A percentile compares a stretch with the other conserved stretches of the same genome.
phyloP scores from a whole-genome alignment of 345 rosid species.

The Eucalyptus microcorys region DNA sequence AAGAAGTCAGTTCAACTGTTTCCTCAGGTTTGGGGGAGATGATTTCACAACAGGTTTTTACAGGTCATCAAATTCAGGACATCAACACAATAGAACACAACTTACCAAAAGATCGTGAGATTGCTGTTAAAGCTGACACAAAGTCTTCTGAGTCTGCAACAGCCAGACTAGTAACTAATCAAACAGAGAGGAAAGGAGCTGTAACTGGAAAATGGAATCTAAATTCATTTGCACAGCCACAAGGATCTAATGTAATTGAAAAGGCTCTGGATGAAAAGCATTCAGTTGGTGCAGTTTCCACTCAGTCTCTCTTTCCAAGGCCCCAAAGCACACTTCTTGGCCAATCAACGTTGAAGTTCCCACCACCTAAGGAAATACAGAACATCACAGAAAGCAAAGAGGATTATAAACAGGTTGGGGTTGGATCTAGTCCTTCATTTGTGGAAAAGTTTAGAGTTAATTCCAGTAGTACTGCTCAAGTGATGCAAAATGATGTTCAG shows the following conservation, averaged over 20 bases:
- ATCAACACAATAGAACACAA: conserved; percentile 1
- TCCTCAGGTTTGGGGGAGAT: conserved; percentile 14
- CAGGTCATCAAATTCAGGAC: conserved; percentile 3
- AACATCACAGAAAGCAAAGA: neutral
- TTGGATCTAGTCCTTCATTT: conserved; percentile 15
- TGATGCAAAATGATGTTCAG: conserved; percentile 13
- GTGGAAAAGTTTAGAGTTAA: conserved; percentile 13
- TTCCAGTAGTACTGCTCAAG: conserved; percentile 1
- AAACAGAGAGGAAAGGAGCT: neutral
- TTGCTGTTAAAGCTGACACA: conserved; percentile 10
- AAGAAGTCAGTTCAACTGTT: conserved; percentile 9
- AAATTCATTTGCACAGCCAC: neutral
- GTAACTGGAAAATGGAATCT: neutral
- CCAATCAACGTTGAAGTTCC: conserved; percentile 19
- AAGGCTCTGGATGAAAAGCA: conserved; percentile 7
- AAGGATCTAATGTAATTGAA: conserved; percentile 12
- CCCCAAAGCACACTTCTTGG: conserved; percentile 20
- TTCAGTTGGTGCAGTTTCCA: conserved; percentile 13
- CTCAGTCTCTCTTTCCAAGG: conserved; percentile 9
- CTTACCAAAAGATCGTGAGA: neutral
- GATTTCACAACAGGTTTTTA: conserved; percentile 2
- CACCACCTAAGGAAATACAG: conserved; percentile 8
- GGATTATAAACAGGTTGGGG: conserved; percentile 24
- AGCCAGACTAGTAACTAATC: conserved; percentile 1
- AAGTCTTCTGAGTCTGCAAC: conserved; percentile 14